A percentile compares a stretch with the other conserved stretches of the same genome.
These are phyloP conservation scores for Aspergillus versicolor DNA, from an alignment of 2,329 filamentous ascomycete genomes.

Conservation along the genomic window DNA sequence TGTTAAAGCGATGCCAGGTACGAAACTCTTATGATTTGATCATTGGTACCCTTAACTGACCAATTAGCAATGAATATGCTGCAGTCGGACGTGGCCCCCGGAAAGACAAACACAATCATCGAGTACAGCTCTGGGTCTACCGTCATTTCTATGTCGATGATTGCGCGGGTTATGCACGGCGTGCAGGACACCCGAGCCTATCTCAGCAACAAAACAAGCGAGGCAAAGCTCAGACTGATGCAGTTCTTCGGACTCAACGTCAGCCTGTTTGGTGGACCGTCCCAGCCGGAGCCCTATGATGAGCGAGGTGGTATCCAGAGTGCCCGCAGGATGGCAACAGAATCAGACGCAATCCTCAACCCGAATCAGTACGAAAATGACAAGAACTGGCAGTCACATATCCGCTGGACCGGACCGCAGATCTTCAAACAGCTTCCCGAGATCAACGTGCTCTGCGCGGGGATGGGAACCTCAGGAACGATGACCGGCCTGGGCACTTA, in stretches of 20 bases:
- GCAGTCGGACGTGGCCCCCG: slow-evolving; percentile 41
- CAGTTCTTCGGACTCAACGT: slow-evolving; percentile 60
- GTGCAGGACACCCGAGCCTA: slow-evolving; percentile 55
- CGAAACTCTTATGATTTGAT: neutral
- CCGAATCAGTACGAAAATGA: slow-evolving; percentile 60
- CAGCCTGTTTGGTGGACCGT: slow-evolving; percentile 59
- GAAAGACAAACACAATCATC: slow-evolving; percentile 53
- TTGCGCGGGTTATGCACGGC: slow-evolving; percentile 53
- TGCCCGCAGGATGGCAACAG: slow-evolving; percentile 44
- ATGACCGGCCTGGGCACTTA: slow-evolving; percentile 53
- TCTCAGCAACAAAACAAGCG: slow-evolving; percentile 59
- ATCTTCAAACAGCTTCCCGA: slow-evolving; percentile 57
- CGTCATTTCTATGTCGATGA: slow-evolving; percentile 59
- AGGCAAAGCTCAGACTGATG: slow-evolving; percentile 55
- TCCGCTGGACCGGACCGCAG: slow-evolving; percentile 61
- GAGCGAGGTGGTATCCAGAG: slow-evolving; percentile 54
- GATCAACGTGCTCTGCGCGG: slow-evolving; percentile 57
- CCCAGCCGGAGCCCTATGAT: slow-evolving; percentile 57
- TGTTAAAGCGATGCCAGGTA: slow-evolving; percentile 60
- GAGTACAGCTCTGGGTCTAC: slow-evolving; percentile 65
- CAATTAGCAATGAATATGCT: slow-evolving; percentile 52
- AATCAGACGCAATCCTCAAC: slow-evolving; percentile 49
- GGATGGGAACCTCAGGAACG: slow-evolving; percentile 57
- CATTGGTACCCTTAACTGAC: neutral
- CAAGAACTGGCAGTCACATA: slow-evolving; percentile 45